A percentile compares a stretch with the other conserved stretches of the same genome.
Evolutionary conservation across 1,284 basidiomycete species (phyloP).

Genomic region (Malassezia furfur): DNA sequence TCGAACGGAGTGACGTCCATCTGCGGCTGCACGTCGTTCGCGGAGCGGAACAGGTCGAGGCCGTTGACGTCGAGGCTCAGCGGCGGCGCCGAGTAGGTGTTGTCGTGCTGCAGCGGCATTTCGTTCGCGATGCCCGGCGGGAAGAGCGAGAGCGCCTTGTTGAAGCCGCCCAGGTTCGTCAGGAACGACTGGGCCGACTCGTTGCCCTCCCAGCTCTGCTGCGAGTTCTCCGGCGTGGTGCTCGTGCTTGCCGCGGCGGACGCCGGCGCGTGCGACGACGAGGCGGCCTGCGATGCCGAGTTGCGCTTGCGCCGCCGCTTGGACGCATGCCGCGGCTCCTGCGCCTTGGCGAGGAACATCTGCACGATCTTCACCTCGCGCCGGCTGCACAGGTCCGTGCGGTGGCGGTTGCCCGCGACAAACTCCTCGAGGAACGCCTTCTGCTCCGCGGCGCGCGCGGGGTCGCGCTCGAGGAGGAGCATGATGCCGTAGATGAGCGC

Average conservation of each 20-base stretch:
- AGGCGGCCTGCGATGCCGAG: background rate
- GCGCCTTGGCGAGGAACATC: constrained; percentile 37
- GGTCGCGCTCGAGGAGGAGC: constrained; percentile 33
- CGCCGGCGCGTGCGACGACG: background rate
- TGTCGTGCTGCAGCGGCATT: background rate
- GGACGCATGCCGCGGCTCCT: constrained; percentile 24
- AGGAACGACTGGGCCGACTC: constrained; percentile 25
- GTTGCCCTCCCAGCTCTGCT: background rate
- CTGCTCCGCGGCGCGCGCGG: constrained; percentile 28
- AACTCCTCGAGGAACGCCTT: constrained; percentile 36
- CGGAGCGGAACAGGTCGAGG: background rate
- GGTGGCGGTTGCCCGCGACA: constrained; percentile 30
- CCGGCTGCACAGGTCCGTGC: constrained; percentile 36
- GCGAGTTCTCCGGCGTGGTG: background rate
- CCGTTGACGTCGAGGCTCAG: background rate
- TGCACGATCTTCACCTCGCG: constrained; percentile 43
- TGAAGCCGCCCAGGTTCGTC: constrained; percentile 31
- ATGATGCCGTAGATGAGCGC: constrained; percentile 43
- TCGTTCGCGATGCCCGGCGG: background rate
- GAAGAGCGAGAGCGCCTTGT: background rate
- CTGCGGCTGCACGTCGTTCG: background rate
- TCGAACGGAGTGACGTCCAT: background rate
- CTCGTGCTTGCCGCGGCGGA: background rate
- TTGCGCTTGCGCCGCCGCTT: background rate
- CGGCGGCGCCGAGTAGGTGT: background rate